phyloP scores from a whole-genome alignment of 169 alveolate species.

The Cryptosporidium tyzzeri region DNA sequence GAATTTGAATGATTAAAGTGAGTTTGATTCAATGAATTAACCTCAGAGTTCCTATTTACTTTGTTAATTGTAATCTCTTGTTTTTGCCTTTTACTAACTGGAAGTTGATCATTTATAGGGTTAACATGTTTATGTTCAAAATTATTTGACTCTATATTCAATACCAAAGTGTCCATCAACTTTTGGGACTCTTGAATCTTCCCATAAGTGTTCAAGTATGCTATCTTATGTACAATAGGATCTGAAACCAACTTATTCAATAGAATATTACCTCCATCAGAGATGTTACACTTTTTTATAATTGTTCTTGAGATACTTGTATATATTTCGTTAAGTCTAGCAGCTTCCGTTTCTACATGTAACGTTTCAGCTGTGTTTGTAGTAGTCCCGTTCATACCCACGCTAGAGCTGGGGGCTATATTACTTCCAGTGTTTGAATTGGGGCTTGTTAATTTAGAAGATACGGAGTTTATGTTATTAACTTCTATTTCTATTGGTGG shows the following conservation, averaged over 20 bases:
- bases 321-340: slow-evolving; percentile 19
- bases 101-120: background rate
- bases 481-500: slow-evolving; percentile 59
- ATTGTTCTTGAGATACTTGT: slow-evolving; percentile 12
- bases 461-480: background rate
- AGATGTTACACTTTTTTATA: slow-evolving; percentile 24
- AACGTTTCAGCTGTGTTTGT: background rate
- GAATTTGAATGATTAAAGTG: slow-evolving; percentile 26
- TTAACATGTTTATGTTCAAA: slow-evolving; percentile 10
- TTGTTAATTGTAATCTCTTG: slow-evolving; percentile 4
- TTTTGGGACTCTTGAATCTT: slow-evolving; percentile 60
- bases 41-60: background rate
- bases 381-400: background rate
- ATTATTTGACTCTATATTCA: slow-evolving; percentile 25
- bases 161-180: slow-evolving; percentile 6
- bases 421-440: background rate
- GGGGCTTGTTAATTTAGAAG: background rate
- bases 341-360: background rate
- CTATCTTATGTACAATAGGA: slow-evolving; percentile 54
- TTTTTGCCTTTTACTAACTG: slow-evolving; percentile 45
- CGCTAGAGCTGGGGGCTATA: background rate
- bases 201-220: slow-evolving; percentile 47
- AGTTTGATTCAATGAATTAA: background rate
- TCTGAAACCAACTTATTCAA: slow-evolving; percentile 33
- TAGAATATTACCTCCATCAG: slow-evolving; percentile 21